Evolutionary conservation across 805 yeast species (phyloP), one percentile per base, ranked within the genome.

Genomic region (Metschnikowia sp.): DNA sequence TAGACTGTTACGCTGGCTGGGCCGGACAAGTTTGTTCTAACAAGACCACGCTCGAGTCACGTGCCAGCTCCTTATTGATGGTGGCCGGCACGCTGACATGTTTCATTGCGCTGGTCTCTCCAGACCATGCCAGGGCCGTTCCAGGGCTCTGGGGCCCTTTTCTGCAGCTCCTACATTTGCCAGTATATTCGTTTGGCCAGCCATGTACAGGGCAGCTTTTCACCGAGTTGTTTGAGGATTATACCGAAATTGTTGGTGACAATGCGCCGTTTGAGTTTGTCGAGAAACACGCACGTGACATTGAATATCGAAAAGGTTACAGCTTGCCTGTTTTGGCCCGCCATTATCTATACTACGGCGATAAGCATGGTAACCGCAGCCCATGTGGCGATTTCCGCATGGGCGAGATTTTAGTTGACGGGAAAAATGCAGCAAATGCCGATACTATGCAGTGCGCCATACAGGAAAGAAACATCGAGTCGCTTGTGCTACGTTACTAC

Each of bases 11-110:
- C 56, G 76, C 80, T 1, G 77, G 83, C 32, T 54, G 53, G 36
- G 61, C 68, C 32, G 63, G 68, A 2, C 32, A 37, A 35, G 46
- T n/a, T 5, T 22, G 4, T 7, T 22, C 7, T 7, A 22, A 22
- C 26, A 22, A 22, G 26, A 22, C 26, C 26, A 22, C 26, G 26
- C 15, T 10, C 9, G 18, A 11, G 15, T 13, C 13, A 12, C 39
- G 30, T 19, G 36, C 36, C 10, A 40, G 29, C 52, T 81, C 22
- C 66, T 78, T 22, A 22, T 22, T 22, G 1, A 70, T 80, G 75
- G 76, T 79, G 6, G 87, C 84, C 1, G 86, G 86, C 0, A 82
- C 86, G 0, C 79, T 84, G 7, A 80, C 85, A 0, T 82, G 87
- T 51, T 80, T 69, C 50, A 51, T 79, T 11, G 57, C 51, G 5